Percentiles rank a stretch among this genome's conserved stretches.
phyloP scores from a whole-genome alignment of 2,329 filamentous ascomycete species.

The Colletotrichum salicis region DNA sequence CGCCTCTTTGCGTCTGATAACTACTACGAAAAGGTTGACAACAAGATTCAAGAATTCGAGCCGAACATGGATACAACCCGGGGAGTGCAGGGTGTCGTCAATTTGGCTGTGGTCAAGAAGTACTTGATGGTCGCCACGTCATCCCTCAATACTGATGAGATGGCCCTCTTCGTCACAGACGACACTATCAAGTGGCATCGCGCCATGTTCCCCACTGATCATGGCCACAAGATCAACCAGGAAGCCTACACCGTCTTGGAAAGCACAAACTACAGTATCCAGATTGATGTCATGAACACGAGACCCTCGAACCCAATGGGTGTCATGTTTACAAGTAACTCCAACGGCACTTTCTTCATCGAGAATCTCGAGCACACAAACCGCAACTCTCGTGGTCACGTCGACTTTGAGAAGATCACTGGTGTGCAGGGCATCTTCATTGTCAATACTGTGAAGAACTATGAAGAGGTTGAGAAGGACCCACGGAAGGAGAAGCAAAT shows the following conservation, averaged over 20 bases:
- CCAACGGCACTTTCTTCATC: constrained; percentile 95
- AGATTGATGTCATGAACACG: constrained; percentile 88
- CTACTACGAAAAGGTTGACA: constrained; percentile 72
- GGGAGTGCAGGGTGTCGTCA: constrained; percentile 82
- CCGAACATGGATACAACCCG: constrained; percentile 79
- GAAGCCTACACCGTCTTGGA: constrained; percentile 94
- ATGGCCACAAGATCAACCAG: constrained; percentile 76
- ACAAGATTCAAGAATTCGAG: constrained; percentile 72
- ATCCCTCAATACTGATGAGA: constrained; percentile 83
- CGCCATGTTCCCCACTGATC: constrained; percentile 85
- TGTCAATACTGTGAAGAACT: constrained; percentile 90
- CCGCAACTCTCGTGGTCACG: constrained; percentile 76
- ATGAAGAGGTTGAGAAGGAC: constrained; percentile 73
- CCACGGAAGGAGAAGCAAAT: constrained; percentile 71
- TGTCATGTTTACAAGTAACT: constrained; percentile 93
- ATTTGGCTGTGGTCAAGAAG: constrained; percentile 84
- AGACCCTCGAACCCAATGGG: constrained; percentile 78
- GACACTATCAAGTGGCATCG: constrained; percentile 90
- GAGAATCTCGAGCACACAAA: constrained; percentile 94
- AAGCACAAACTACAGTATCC: constrained; percentile 97
- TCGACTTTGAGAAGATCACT: constrained; percentile 95
- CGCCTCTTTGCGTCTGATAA: constrained; percentile 84
- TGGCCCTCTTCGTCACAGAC: constrained; percentile 89
- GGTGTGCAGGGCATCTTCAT: constrained; percentile 93
- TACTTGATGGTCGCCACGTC: constrained; percentile 86